A percentile compares a stretch with the other conserved stretches of the same genome.
Conservation (phyloP, 805 yeast species). For the Danielia reshetovae region DNA sequence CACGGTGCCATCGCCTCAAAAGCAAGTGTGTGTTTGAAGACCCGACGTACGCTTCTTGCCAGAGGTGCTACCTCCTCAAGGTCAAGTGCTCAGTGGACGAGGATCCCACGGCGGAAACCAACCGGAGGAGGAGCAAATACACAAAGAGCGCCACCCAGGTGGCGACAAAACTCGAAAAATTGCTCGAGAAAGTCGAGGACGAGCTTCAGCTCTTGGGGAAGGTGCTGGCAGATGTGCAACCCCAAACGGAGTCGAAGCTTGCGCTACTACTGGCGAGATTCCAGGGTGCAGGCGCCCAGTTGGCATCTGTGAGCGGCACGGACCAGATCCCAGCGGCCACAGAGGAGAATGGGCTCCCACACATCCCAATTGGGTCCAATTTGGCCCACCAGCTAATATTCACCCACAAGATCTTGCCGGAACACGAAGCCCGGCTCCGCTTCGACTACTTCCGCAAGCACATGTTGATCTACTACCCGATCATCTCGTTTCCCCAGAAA, state of each 20-base stretch:
- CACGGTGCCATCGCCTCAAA: constrained; percentile 51
- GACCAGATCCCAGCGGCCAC: too few species aligned
- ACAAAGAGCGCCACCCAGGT: constrained; percentile 2
- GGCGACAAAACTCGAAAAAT: constrained; percentile 3
- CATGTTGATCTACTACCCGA: constrained; percentile 47
- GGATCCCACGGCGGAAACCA: constrained; percentile 46
- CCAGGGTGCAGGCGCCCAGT: background rate
- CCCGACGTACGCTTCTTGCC: constrained; percentile 41
- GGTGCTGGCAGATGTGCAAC: background rate
- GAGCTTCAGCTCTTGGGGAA: constrained; percentile 1
- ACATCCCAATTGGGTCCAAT: constrained; percentile 14
- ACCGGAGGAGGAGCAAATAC: constrained; percentile 3
- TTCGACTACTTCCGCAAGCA: constrained; percentile 32
- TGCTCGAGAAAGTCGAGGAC: constrained; percentile 2
- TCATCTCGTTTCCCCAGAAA: constrained; percentile 37
- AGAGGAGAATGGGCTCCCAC: background rate
- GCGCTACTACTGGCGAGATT: background rate
- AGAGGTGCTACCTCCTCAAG: constrained; percentile 41
- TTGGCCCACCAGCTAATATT: constrained; percentile 36
- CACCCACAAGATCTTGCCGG: constrained; percentile 27
- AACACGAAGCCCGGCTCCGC: constrained; percentile 32
- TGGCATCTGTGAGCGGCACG: background rate
- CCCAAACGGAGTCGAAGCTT: background rate
- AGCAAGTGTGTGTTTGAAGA: constrained; percentile 50
- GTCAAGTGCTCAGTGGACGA: constrained; percentile 46